A percentile compares a stretch with the other conserved stretches of the same genome.
Evolutionary conservation across 257 asterid species (phyloP).

Genomic region (Penstemon eatonii): DNA sequence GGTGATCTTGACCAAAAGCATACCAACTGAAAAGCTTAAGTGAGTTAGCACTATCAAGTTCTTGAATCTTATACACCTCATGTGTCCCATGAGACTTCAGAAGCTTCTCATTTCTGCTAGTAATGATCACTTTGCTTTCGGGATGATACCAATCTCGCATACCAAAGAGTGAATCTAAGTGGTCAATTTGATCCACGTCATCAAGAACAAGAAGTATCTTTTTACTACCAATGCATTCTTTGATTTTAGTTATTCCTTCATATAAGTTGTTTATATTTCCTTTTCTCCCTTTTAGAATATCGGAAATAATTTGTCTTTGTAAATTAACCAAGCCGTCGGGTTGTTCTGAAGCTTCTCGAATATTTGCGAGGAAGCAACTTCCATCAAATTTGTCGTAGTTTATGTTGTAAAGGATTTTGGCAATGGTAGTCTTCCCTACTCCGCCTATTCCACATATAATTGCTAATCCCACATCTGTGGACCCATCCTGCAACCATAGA

Average conservation of each 20-base stretch:
- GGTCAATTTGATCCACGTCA: background rate
- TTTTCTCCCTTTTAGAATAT: conserved; percentile 6
- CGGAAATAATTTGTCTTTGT: conserved; percentile 6
- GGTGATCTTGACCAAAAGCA: background rate
- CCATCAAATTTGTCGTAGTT: conserved; percentile 14
- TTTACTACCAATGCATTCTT: conserved; percentile 12
- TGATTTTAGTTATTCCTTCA: background rate
- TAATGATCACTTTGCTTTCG: conserved; percentile 22
- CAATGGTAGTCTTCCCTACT: conserved; percentile 31
- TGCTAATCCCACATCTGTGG: conserved; percentile 27
- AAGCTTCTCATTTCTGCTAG: conserved; percentile 10
- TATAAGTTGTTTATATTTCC: conserved; percentile 4
- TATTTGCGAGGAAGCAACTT: conserved; percentile 26
- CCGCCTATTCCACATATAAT: conserved; percentile 30
- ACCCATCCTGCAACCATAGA: conserved; percentile 1
- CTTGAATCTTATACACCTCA: background rate
- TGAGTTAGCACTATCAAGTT: background rate
- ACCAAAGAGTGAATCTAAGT: conserved; percentile 12
- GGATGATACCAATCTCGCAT: conserved; percentile 3
- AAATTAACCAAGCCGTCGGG: conserved; percentile 6
- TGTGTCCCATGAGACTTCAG: background rate
- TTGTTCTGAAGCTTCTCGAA: conserved; percentile 19
- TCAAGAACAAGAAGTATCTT: conserved; percentile 23
- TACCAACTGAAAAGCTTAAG: background rate
- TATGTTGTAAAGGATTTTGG: conserved; percentile 20